Evolutionary conservation across 2,329 filamentous ascomycete species (phyloP).

Genomic region (Aspergillus niger): DNA sequence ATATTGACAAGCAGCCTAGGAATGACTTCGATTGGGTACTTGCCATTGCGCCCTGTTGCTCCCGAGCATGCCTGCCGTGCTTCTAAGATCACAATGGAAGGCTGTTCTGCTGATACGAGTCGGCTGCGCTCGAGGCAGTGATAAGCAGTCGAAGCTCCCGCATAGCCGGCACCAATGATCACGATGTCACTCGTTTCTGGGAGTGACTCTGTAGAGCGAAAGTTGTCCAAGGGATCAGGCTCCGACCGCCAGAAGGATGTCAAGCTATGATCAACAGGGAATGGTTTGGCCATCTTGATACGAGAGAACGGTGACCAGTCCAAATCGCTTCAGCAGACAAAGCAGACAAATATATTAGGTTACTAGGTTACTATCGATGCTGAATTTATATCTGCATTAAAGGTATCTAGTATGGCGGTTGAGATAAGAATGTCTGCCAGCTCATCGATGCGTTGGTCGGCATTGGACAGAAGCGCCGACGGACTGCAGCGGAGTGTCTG

Average conservation of each 20-base stretch:
- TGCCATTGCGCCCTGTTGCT: constrained; percentile 47
- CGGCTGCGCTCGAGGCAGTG: constrained; percentile 37
- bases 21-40: background rate
- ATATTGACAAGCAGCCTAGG: background rate
- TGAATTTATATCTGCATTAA: background rate
- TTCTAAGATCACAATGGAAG: constrained; percentile 44
- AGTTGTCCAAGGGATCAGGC: constrained; percentile 43
- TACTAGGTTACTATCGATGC: background rate
- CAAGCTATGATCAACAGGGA: constrained; percentile 26
- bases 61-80: constrained; percentile 46
- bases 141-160: constrained; percentile 46
- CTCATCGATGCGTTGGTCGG: background rate
- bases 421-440: constrained; percentile 1
- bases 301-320: background rate
- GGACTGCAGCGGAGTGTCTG: constrained; percentile 1
- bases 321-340: background rate
- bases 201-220: constrained; percentile 42
- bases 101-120: constrained; percentile 5
- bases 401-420: background rate
- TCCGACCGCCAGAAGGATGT: constrained; percentile 49
- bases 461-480: background rate
- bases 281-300: constrained; percentile 18
- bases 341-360: too few species aligned
- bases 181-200: constrained; percentile 46
- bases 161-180: constrained; percentile 50